Evolutionary conservation across 305 asterid genomes (phyloP), one percentile per base, ranked within the genome.

Genomic region (Fraxinus floribunda): DNA sequence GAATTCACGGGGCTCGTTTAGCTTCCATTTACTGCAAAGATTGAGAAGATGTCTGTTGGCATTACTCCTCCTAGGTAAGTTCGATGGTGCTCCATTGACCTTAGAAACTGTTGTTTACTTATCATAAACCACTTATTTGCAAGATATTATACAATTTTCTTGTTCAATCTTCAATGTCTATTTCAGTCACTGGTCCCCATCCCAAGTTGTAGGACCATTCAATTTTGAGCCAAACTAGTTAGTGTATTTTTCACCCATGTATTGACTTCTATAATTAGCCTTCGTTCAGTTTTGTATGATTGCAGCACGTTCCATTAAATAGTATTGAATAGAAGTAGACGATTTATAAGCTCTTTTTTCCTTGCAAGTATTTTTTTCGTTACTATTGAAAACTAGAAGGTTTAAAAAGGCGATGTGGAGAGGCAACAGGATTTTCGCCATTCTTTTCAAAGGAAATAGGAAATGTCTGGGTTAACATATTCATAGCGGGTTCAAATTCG

Each of bases 201-300:
- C 73, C 20, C 75, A 72, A 52, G 76, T n/a, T 76, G n/a, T 80
- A 75, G 84, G 83, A 78, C 85, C 83, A 75, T 79, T 81, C 77
- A 86, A 78, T 86, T 75, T 83, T 86, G 84, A 49, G 72, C 78
- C 57, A n/a, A 32, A 34, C 44, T 15, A 70, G 49, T 3, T 20
- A 32, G 24, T 62, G 3, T 60, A 41, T 68, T 68, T 81, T 52
- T 81, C 18, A 4, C 49, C 13, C 46, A 15, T 71, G 41, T 71
- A 34, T 71, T 71, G 44, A 34, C 76, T 32, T 13, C 38, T 30
- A 10, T 34, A 71, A 16, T 71, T 30, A 32, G 16, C 24, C 20
- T 32, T 71, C 2, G n/a, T 26, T 26, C 16, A 66, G 18, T 10
- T 11, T 24, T 24, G 41, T 30, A 71, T 15, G 41, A 8, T 32